These are phyloP conservation scores for Myxozyma vanderwaltii DNA, from an alignment of 805 yeast species.

Conservation along the genomic window DNA sequence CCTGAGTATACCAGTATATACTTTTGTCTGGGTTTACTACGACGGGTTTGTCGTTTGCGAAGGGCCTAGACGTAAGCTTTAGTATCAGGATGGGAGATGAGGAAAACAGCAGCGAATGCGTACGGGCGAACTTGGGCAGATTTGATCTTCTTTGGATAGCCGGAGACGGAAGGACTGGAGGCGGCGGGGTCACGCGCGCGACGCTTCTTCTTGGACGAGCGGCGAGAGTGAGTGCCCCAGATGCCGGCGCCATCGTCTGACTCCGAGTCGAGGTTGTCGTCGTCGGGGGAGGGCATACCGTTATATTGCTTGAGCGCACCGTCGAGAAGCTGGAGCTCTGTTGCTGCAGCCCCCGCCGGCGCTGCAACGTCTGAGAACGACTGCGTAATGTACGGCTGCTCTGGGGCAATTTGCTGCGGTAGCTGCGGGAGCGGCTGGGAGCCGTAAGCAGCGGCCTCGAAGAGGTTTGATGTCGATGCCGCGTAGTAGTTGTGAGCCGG, in stretches of 20 bases:
- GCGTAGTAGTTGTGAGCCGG: constrained; percentile 6
- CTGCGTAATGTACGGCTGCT: not conserved
- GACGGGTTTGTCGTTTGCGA: constrained; percentile 28
- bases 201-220: not conserved
- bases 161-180: not conserved
- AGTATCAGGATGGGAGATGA: too few species aligned
- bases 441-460: constrained; percentile 13
- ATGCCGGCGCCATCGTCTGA: not conserved
- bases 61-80: constrained; percentile 7
- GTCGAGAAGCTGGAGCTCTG: not conserved
- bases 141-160: not conserved
- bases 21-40: constrained; percentile 22
- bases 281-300: constrained; percentile 1
- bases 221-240: not conserved
- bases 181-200: not conserved
- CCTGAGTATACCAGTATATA: constrained; percentile 23
- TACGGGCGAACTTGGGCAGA: constrained; percentile 6
- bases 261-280: constrained; percentile 9
- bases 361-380: not conserved
- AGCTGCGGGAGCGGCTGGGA: not conserved
- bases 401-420: too few species aligned
- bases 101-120: too few species aligned
- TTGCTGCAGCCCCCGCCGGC: not conserved
- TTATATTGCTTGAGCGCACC: not conserved
- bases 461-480: constrained; percentile 8